phyloP scores from a whole-genome alignment of 2,329 filamentous ascomycete species.

The Fusarium beomiforme region DNA sequence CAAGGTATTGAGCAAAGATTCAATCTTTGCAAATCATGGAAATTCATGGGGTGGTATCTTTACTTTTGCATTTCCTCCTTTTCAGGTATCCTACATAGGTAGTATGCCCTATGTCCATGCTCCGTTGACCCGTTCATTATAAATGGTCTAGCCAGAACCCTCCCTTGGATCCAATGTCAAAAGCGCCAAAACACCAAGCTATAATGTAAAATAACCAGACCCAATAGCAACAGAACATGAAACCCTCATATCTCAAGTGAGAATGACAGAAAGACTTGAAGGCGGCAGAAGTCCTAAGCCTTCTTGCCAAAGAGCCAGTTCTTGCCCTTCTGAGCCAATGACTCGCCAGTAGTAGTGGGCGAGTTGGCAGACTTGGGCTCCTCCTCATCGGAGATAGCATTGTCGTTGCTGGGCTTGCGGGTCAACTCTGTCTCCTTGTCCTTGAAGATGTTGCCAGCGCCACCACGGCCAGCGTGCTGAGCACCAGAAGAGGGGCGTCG shows the following conservation, averaged over 20 bases:
- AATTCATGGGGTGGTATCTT: slow-evolving; percentile 38
- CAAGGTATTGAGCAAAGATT: slow-evolving; percentile 2
- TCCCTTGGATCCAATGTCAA: slow-evolving; percentile 8
- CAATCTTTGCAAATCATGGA: slow-evolving; percentile 19
- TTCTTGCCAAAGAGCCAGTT: slow-evolving; percentile 62
- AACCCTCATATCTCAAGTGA: neutral
- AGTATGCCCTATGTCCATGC: neutral
- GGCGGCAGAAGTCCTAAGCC: slow-evolving; percentile 43
- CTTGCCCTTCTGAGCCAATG: slow-evolving; percentile 56
- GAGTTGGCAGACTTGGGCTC: slow-evolving; percentile 14
- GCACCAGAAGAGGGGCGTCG: slow-evolving; percentile 67
- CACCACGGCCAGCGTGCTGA: slow-evolving; percentile 77
- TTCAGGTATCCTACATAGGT: neutral
- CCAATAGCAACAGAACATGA: slow-evolving; percentile 4
- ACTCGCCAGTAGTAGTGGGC: slow-evolving; percentile 26
- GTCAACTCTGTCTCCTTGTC: slow-evolving; percentile 52
- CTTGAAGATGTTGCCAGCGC: slow-evolving; percentile 76
- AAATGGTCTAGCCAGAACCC: slow-evolving; percentile 9
- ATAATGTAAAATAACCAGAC: slow-evolving; percentile 18
- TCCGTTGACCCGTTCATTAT: slow-evolving; percentile 8
- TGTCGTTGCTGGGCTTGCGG: slow-evolving; percentile 44
- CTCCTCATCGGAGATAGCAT: slow-evolving; percentile 43
- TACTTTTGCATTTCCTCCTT: slow-evolving; percentile 27
- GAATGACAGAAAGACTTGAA: neutral
- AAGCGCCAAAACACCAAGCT: slow-evolving; percentile 41